Evolutionary conservation across 139 green algal species (phyloP).

Genomic region (Haematococcus lacustris): DNA sequence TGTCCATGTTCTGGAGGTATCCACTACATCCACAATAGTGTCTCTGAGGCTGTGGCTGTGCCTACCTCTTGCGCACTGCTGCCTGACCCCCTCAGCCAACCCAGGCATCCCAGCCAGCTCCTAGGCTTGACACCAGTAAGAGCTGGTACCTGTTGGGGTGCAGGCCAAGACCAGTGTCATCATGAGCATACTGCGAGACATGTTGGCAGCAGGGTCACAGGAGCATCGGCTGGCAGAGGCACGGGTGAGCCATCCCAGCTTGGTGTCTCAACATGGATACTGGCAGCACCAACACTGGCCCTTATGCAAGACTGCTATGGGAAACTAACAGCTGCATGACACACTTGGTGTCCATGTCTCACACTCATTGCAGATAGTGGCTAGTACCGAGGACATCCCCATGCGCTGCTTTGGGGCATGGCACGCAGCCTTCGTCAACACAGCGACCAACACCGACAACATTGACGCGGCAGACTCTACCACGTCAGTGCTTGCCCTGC

Average conservation of each 20-base stretch:
- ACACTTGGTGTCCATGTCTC: background rate
- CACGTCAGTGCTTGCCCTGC: conserved; percentile 20
- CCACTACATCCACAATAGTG: too few species aligned
- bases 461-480: conserved; percentile 32
- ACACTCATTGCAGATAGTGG: conserved; percentile 15
- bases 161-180: conserved; percentile 1
- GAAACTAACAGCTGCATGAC: too few species aligned
- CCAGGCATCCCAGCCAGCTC: too few species aligned
- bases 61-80: too few species aligned
- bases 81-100: too few species aligned
- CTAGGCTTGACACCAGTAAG: too few species aligned
- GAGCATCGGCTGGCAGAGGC: background rate
- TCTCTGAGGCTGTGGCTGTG: too few species aligned
- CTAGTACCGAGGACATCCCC: conserved; percentile 39
- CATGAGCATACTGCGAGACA: background rate
- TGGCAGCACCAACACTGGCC: too few species aligned
- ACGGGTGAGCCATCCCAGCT: background rate
- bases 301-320: too few species aligned
- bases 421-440: conserved; percentile 24
- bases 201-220: background rate
- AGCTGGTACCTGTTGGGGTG: too few species aligned
- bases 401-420: conserved; percentile 23
- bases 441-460: conserved; percentile 11
- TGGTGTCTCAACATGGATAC: too few species aligned
- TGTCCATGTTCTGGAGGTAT: background rate